A percentile compares a stretch with the other conserved stretches of the same genome.
These are phyloP conservation scores for Rhododendron henanense DNA, from an alignment of 148 eudicot genomes.

Conservation along the genomic window DNA sequence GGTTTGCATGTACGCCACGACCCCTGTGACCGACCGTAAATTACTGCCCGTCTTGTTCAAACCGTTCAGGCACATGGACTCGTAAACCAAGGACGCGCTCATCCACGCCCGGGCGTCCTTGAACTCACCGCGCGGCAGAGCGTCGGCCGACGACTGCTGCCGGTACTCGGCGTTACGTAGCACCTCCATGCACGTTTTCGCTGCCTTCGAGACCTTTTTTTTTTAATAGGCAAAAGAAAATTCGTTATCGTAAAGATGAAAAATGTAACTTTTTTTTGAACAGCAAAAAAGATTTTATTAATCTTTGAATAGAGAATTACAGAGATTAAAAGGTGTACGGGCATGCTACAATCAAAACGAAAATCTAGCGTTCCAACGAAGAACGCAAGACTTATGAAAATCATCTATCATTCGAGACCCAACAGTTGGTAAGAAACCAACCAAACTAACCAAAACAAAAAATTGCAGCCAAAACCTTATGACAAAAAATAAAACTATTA, in stretches of 20 bases:
- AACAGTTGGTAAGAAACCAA: no score
- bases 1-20: slow-evolving; percentile 41
- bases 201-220: slow-evolving; percentile 26
- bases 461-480: no score
- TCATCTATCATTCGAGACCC: no score
- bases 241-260: no score
- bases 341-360: background rate
- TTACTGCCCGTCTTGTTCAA: slow-evolving; percentile 53
- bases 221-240: no score
- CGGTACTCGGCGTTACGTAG: slow-evolving; percentile 40
- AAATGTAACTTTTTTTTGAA: no score
- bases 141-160: slow-evolving; percentile 6
- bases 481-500: no score
- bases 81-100: slow-evolving; percentile 59
- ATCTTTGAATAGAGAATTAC: no score
- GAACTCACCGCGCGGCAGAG: slow-evolving; percentile 30
- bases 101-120: slow-evolving; percentile 67
- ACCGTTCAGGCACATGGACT: slow-evolving; percentile 62
- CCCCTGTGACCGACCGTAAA: slow-evolving; percentile 22
- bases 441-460: no score
- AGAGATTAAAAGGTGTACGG: background rate
- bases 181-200: slow-evolving; percentile 44
- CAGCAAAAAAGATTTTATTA: no score
- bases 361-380: background rate
- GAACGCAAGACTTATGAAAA: background rate